These are phyloP conservation scores for Aspergillus ostianus DNA, from an alignment of 495 filamentous ascomycete species.

Conservation along the genomic window DNA sequence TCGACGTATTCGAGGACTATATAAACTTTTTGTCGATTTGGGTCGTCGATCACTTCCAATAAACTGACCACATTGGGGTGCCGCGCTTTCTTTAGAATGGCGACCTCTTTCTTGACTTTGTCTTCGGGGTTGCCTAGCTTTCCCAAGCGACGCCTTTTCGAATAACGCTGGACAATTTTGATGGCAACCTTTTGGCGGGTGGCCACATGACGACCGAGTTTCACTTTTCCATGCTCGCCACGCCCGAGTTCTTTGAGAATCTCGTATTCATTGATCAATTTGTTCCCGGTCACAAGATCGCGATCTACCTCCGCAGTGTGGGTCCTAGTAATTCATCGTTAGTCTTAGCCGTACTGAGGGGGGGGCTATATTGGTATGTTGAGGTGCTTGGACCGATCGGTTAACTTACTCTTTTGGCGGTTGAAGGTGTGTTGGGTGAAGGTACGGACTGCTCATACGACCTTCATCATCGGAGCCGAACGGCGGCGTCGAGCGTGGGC, in stretches of 20 bases:
- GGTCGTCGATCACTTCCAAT: slow-evolving; percentile 96
- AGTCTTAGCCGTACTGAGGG: slow-evolving; percentile 2
- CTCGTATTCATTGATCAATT: slow-evolving; percentile 95
- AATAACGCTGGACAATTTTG: slow-evolving; percentile 96
- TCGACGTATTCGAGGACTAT: slow-evolving; percentile 95
- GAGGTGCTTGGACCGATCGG: too few species aligned
- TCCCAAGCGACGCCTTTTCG: slow-evolving; percentile 87
- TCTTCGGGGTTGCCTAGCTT: slow-evolving; percentile 72
- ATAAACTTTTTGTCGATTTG: slow-evolving; percentile 93
- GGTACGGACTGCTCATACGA: slow-evolving; percentile 51
- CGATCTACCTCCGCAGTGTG: slow-evolving; percentile 86
- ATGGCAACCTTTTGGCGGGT: slow-evolving; percentile 86
- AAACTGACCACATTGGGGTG: slow-evolving; percentile 94
- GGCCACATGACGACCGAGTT: slow-evolving; percentile 76
- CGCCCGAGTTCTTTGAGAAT: slow-evolving; percentile 94
- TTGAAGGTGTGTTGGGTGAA: slow-evolving; percentile 65
- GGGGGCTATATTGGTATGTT: neutral
- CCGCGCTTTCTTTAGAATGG: slow-evolving; percentile 95
- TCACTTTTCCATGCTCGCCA: slow-evolving; percentile 96
- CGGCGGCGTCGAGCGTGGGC: slow-evolving; percentile 43
- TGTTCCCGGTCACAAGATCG: slow-evolving; percentile 83
- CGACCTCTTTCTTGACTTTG: slow-evolving; percentile 95
- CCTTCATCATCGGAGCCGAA: slow-evolving; percentile 49
- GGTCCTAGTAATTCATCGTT: slow-evolving; percentile 50
- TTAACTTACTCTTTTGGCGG: slow-evolving; percentile 57